phyloP scores from a whole-genome alignment of 2,329 filamentous ascomycete species.

The Plenodomus tracheiphilus region DNA sequence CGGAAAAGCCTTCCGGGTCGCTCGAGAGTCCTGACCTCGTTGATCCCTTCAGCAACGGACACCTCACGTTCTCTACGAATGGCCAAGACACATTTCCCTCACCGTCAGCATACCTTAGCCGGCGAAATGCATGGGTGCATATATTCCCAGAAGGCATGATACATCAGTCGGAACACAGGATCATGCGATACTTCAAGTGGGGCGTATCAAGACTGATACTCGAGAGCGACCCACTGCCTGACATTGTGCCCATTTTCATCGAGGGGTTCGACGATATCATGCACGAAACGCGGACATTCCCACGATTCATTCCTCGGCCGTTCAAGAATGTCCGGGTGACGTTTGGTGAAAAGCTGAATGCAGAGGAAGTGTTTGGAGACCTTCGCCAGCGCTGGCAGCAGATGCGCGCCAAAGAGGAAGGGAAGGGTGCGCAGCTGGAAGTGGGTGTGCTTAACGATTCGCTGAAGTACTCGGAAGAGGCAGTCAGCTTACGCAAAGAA shows the following conservation, averaged over 20 bases:
- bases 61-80: slow-evolving; percentile 66
- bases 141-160: slow-evolving; percentile 95
- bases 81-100: slow-evolving; percentile 68
- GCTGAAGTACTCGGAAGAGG: slow-evolving; percentile 72
- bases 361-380: slow-evolving; percentile 75
- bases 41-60: slow-evolving; percentile 60
- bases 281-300: slow-evolving; percentile 79
- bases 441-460: slow-evolving; percentile 66
- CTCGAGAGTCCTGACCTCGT: slow-evolving; percentile 39
- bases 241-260: slow-evolving; percentile 91
- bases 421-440: slow-evolving; percentile 45
- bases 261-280: slow-evolving; percentile 88
- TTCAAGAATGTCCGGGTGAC: slow-evolving; percentile 72
- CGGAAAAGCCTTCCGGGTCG: slow-evolving; percentile 27
- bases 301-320: slow-evolving; percentile 76
- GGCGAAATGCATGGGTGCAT: slow-evolving; percentile 84
- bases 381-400: slow-evolving; percentile 74
- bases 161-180: slow-evolving; percentile 77
- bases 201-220: slow-evolving; percentile 88
- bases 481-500: slow-evolving; percentile 74
- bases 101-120: slow-evolving; percentile 70
- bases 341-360: slow-evolving; percentile 78
- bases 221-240: slow-evolving; percentile 83
- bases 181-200: slow-evolving; percentile 98
- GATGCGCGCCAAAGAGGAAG: slow-evolving; percentile 60